phyloP scores from a whole-genome alignment of 2,329 filamentous ascomycete genomes.

The Colletotrichum sojae region DNA sequence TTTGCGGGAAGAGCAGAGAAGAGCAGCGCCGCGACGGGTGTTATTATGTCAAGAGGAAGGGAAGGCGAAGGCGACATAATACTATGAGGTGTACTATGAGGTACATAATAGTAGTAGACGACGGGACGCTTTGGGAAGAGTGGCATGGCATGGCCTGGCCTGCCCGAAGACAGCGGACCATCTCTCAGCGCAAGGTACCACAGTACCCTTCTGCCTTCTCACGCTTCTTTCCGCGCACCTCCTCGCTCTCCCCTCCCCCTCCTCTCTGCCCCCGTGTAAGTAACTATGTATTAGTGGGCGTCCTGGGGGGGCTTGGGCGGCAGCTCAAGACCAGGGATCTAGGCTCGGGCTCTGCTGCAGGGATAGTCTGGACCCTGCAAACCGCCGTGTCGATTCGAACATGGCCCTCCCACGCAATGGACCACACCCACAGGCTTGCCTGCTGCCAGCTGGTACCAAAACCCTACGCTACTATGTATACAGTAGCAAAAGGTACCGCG shows the following conservation, averaged over 20 bases:
- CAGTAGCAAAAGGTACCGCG: background rate
- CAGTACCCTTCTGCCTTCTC: background rate
- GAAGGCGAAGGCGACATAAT: background rate
- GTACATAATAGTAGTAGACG: too few species aligned
- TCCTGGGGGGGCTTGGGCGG: slow-evolving; percentile 15
- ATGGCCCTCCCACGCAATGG: background rate
- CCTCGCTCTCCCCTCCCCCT: background rate
- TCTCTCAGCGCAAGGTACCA: slow-evolving; percentile 3
- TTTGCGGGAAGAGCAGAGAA: background rate
- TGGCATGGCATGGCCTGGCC: slow-evolving; percentile 3
- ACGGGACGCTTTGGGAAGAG: too few species aligned
- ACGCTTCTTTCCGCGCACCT: background rate
- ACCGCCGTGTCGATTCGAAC: slow-evolving; percentile 32
- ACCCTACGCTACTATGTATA: background rate
- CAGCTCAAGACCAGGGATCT: slow-evolving; percentile 27
- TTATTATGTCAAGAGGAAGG: slow-evolving; percentile 19
- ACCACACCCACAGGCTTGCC: too few species aligned
- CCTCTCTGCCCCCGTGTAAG: too few species aligned
- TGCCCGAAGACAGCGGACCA: slow-evolving; percentile 12
- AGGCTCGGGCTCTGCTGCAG: slow-evolving; percentile 31
- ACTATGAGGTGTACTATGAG: too few species aligned
- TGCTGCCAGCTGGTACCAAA: background rate
- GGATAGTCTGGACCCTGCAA: slow-evolving; percentile 36
- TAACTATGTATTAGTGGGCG: slow-evolving; percentile 2
- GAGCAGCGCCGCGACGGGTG: background rate